phyloP scores from a whole-genome alignment of 495 filamentous ascomycete species.

The Annulohypoxylon stygium region DNA sequence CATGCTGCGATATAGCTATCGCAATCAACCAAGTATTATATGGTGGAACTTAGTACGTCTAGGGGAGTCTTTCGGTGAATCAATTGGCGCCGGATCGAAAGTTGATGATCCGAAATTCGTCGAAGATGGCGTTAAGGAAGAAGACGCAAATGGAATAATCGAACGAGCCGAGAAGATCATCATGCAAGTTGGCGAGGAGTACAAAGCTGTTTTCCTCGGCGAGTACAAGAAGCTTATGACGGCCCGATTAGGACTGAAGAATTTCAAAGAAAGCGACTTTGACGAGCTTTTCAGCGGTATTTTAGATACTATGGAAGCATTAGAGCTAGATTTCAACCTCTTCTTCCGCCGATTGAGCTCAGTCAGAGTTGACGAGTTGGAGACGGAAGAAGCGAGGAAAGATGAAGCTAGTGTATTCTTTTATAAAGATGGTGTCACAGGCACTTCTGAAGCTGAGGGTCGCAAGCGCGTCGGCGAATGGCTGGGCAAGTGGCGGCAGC shows the following conservation, averaged over 20 bases:
- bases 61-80: conserved; percentile 90
- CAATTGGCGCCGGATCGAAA: conserved; percentile 77
- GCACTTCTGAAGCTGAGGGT: conserved; percentile 70
- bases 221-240: conserved; percentile 91
- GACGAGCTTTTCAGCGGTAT: conserved; percentile 79
- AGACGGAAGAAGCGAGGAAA: conserved; percentile 69
- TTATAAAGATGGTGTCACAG: conserved; percentile 72
- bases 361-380: conserved; percentile 68
- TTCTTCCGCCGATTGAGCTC: conserved; percentile 83
- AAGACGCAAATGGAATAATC: conserved; percentile 74
- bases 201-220: conserved; percentile 82
- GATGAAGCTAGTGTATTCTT: conserved; percentile 76
- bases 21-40: conserved; percentile 93
- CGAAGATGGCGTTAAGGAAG: conserved; percentile 75
- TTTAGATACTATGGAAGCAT: conserved; percentile 82
- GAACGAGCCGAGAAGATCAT: conserved; percentile 87
- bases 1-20: conserved; percentile 87
- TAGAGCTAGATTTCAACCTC: conserved; percentile 90
- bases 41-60: conserved; percentile 99
- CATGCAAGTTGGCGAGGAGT: conserved; percentile 81
- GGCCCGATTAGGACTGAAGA: conserved; percentile 78
- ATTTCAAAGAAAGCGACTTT: conserved; percentile 77
- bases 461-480: conserved; percentile 75
- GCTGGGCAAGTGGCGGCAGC: conserved; percentile 77
- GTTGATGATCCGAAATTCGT: conserved; percentile 80